phyloP scores from a whole-genome alignment of 1,139 yeast species.

The Scheffersomyces quercinus region DNA sequence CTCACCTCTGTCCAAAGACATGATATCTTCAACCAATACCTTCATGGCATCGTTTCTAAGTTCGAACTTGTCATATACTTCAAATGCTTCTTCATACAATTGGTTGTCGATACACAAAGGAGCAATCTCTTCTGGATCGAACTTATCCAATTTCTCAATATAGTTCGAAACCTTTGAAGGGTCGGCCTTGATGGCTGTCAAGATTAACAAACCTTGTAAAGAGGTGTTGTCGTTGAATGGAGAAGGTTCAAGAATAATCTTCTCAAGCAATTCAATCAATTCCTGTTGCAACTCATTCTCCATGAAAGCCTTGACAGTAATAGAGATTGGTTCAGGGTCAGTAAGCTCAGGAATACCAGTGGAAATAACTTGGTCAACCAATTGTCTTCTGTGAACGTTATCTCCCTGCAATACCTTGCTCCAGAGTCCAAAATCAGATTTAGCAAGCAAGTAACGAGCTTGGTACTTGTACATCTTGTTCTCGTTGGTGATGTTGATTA shows the following conservation, averaged over 20 bases:
- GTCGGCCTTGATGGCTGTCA: conserved; percentile 96
- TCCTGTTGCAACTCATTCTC: conserved; percentile 91
- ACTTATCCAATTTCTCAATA: conserved; percentile 87
- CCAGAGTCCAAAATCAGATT: conserved; percentile 87
- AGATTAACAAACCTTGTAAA: conserved; percentile 84
- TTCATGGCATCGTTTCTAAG: conserved; percentile 78
- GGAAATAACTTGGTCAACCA: conserved; percentile 91
- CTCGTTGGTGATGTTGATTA: conserved; percentile 89
- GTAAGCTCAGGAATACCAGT: conserved; percentile 95
- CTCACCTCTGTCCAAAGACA: conserved; percentile 95
- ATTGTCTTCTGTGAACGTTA: conserved; percentile 83
- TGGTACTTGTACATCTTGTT: conserved; percentile 98
- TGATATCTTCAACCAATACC: conserved; percentile 87
- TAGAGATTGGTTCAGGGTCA: conserved; percentile 94
- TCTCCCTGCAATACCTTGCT: conserved; percentile 70
- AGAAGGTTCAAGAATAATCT: conserved; percentile 94
- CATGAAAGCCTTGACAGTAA: conserved; percentile 97
- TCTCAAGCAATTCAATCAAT: conserved; percentile 89
- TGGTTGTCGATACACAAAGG: conserved; percentile 88
- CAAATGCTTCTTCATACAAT: conserved; percentile 91
- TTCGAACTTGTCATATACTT: conserved; percentile 85
- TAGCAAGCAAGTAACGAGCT: conserved; percentile 86
- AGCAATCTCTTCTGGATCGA: conserved; percentile 92
- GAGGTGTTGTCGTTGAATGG: conserved; percentile 95
- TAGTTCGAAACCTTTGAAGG: conserved; percentile 79